Evolutionary conservation across 306 rosid genomes (phyloP).

Genomic region (Dryas drummondii): DNA sequence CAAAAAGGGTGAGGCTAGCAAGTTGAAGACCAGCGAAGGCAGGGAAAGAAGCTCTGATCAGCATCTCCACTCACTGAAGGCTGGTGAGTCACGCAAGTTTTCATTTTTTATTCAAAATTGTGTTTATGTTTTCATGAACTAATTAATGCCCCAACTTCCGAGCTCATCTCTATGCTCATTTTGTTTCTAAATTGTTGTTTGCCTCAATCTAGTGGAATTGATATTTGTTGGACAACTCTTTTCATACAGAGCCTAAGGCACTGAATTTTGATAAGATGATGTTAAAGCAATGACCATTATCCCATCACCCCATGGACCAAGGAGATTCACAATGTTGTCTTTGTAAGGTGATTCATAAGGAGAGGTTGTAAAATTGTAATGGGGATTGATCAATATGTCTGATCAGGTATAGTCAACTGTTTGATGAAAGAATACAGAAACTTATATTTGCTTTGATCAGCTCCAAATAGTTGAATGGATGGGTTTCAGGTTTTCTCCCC

Average conservation of each 20-base stretch:
- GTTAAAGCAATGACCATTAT: background rate
- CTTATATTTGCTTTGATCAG: background rate
- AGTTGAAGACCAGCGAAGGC: slow-evolving; percentile 29
- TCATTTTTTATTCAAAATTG: background rate
- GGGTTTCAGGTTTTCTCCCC: background rate
- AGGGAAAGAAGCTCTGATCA: slow-evolving; percentile 27
- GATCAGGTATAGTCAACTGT: background rate
- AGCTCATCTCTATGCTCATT: background rate
- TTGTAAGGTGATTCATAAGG: background rate
- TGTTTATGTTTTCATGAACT: slow-evolving; percentile 11
- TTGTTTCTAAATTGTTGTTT: background rate
- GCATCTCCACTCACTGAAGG: slow-evolving; percentile 29
- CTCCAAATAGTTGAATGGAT: background rate
- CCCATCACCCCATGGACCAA: background rate
- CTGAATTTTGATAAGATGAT: background rate
- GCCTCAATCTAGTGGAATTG: background rate
- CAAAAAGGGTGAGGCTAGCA: slow-evolving; percentile 43
- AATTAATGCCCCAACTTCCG: background rate
- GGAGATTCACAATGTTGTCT: background rate
- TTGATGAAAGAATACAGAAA: background rate
- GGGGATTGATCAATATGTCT: background rate
- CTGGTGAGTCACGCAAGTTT: slow-evolving; percentile 44
- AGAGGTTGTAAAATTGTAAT: background rate
- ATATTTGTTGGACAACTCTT: background rate
- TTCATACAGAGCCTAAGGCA: slow-evolving; percentile 6